phyloP scores from a whole-genome alignment of 1,139 yeast species.

The Eremothecium sinecaudum region DNA sequence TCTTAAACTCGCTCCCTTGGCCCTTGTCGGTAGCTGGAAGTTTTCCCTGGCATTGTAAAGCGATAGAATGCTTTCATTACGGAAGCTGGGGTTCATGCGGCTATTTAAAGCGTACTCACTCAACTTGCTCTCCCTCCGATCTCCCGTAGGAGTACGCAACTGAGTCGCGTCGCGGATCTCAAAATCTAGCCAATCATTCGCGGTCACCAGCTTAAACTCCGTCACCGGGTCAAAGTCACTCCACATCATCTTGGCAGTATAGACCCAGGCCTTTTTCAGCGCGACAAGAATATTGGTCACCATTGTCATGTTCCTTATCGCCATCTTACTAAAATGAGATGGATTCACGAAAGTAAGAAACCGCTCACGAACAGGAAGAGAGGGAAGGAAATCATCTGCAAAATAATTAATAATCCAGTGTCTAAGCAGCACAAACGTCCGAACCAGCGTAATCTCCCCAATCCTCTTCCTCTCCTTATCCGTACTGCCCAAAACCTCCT shows the following conservation, averaged over 20 bases:
- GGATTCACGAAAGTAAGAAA: constrained; percentile 45
- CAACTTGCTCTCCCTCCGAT: constrained; percentile 21
- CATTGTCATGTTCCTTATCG: constrained; percentile 21
- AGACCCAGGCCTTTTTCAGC: constrained; percentile 36
- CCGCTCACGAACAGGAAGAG: constrained; percentile 38
- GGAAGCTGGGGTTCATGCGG: constrained; percentile 25
- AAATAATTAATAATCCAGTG: constrained; percentile 83
- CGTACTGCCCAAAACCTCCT: constrained; percentile 29
- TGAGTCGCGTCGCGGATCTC: constrained; percentile 20
- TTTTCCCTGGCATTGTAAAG: constrained; percentile 19
- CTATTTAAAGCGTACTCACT: constrained; percentile 27
- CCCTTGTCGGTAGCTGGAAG: constrained; percentile 16
- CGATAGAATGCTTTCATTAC: constrained; percentile 28
- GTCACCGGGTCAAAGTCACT: constrained; percentile 20
- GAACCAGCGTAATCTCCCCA: constrained; percentile 63
- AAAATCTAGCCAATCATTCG: constrained; percentile 21
- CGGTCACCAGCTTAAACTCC: constrained; percentile 13
- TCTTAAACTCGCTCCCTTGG: constrained; percentile 5
- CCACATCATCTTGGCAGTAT: constrained; percentile 21
- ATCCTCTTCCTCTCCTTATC: constrained; percentile 36
- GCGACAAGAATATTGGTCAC: constrained; percentile 37
- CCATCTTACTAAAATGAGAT: constrained; percentile 17
- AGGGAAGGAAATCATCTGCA: constrained; percentile 53
- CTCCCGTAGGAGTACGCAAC: constrained; percentile 9
- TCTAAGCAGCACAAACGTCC: constrained; percentile 79